Conservation (phyloP, 352 stramenopile genomes). For the Aphanomyces stellatus region DNA sequence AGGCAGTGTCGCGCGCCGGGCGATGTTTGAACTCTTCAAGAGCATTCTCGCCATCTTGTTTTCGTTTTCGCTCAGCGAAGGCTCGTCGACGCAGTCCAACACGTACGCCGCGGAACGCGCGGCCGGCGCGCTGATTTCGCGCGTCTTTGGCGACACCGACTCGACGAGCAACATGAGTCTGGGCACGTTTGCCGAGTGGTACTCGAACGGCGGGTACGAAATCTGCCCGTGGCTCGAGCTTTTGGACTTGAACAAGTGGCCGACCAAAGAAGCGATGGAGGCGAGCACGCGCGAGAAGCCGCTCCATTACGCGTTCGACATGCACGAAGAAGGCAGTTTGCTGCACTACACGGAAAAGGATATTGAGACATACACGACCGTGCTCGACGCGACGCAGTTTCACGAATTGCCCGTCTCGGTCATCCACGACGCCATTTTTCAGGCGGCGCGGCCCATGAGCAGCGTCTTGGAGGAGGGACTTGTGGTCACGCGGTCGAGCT, state of each 20-base stretch:
- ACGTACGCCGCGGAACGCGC: conserved; percentile 75
- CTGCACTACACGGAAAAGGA: conserved; percentile 78
- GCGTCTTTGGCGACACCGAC: conserved; percentile 72
- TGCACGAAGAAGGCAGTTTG: conserved; percentile 76
- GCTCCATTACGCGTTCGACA: conserved; percentile 79
- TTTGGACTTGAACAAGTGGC: conserved; percentile 94
- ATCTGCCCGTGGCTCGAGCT: conserved; percentile 95
- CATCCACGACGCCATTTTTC: conserved; percentile 69
- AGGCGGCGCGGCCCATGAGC: conserved; percentile 50
- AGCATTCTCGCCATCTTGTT: conserved; percentile 74
- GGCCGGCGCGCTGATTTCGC: conserved; percentile 86
- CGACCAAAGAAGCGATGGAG: conserved; percentile 78
- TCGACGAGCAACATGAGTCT: conserved; percentile 81
- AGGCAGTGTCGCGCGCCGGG: conserved; percentile 53
- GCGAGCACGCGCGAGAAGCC: conserved; percentile 80
- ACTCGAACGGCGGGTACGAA: conserved; percentile 90
- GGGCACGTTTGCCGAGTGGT: conserved; percentile 95
- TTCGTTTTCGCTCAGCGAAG: conserved; percentile 73
- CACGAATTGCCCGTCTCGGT: conserved; percentile 57
- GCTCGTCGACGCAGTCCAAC: conserved; percentile 58
- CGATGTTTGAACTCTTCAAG: conserved; percentile 77
- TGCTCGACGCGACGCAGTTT: conserved; percentile 74
- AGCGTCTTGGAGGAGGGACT: conserved; percentile 25
- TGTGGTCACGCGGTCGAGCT: conserved; percentile 64
- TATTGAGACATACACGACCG: conserved; percentile 78